These are phyloP conservation scores for Russula olivacea DNA, from an alignment of 768 basidiomycete species.

Conservation along the genomic window DNA sequence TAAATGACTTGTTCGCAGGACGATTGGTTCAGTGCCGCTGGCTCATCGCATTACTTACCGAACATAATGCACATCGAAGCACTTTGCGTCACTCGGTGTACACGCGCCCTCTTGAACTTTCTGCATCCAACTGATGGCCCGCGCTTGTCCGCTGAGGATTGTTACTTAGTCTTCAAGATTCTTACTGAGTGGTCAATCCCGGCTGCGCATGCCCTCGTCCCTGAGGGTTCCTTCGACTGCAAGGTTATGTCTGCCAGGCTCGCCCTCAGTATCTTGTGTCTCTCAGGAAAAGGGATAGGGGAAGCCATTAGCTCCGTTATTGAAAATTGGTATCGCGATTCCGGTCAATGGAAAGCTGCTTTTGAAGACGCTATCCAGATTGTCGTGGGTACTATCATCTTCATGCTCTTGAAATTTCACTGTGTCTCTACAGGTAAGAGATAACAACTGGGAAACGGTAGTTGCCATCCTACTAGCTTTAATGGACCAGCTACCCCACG, in stretches of 20 bases:
- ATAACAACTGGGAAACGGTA: constrained; percentile 40
- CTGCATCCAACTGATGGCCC: constrained; percentile 28
- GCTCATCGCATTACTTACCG: constrained; percentile 35
- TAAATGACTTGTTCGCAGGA: constrained; percentile 6
- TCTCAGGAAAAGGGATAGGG: constrained; percentile 18
- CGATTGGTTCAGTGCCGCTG: constrained; percentile 21
- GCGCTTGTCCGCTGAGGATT: constrained; percentile 26
- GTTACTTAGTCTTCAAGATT: constrained; percentile 33
- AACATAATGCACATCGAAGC: constrained; percentile 43
- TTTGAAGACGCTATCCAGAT: constrained; percentile 22
- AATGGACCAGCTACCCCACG: constrained; percentile 44
- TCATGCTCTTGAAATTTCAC: background rate
- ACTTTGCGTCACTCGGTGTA: constrained; percentile 42
- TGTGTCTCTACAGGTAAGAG: constrained; percentile 32
- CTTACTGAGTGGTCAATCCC: constrained; percentile 46
- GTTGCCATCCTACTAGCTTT: constrained; percentile 40
- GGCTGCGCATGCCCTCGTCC: constrained; percentile 40
- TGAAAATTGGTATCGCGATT: constrained; percentile 32
- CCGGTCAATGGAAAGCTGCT: constrained; percentile 14
- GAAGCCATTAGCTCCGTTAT: constrained; percentile 27
- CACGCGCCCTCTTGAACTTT: constrained; percentile 32
- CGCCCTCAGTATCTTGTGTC: constrained; percentile 37
- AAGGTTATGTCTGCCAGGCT: constrained; percentile 39
- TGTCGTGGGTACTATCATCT: constrained; percentile 2
- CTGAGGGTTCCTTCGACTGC: constrained; percentile 32